Evolutionary conservation across 768 basidiomycete genomes (phyloP), one percentile per base, ranked within the genome.

Genomic region (Lactarius evosmus): DNA sequence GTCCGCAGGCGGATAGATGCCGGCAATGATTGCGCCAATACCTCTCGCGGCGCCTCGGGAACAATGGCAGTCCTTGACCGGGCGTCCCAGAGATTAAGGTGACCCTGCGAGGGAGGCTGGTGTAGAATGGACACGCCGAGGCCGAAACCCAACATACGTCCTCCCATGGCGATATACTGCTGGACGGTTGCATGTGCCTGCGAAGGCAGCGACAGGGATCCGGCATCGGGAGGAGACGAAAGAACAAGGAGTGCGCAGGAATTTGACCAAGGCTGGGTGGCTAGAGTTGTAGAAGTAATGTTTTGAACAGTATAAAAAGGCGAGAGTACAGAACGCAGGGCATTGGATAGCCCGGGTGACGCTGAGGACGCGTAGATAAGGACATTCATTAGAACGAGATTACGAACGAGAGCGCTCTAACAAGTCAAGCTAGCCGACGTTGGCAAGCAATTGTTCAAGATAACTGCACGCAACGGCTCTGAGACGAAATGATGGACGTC

Each of bases 231-330:
- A 32, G 34, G 82, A 61, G 85, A 80, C n/a, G 91, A 85, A 61
- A 96, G 76, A 56, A 95, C 88, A 19, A 98, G 82, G 2, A 96
- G 78, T 2, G 88, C 87, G 71, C 93, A 95, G 11, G 82, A 80
- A 7, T 77, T 70, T 40, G 83, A 73, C 95, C 95, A 98, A 22
- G 95, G 94, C 51, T 88, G 87, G 0, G 80, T 76, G 1, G 79
- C 75, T 6, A 98, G 76, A 2, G 82, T 72, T 44, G 82, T 75
- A 12, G 80, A 79, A 0, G 85, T 77, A 56, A 94, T 79, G 17
- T 84, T 74, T 63, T 92, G 91, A 49, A 96, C 85, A 14, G 90
- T 84, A 73, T 95, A 95, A 72, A 87, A 81, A 0, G 92, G 87
- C 16, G 80, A 70, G 22, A 96, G 83, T 32, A 89, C 69, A 2